These are phyloP conservation scores for Fusarium agapanthi DNA, from an alignment of 2,329 filamentous ascomycete species.

Conservation along the genomic window DNA sequence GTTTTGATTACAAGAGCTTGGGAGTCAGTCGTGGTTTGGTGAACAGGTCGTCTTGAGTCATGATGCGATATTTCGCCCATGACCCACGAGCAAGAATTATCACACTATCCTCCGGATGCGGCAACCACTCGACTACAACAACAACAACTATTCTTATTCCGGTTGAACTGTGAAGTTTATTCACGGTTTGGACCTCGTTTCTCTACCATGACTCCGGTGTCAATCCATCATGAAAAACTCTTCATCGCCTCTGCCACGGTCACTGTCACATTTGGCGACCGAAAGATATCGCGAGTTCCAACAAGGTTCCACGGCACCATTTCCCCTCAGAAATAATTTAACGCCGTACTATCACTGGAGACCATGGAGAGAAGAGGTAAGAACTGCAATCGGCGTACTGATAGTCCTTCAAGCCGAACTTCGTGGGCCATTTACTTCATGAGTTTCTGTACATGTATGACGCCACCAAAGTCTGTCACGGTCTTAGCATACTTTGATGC, in stretches of 20 bases:
- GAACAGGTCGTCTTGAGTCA: slow-evolving; percentile 1
- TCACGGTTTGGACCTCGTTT: background rate
- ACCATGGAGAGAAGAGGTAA: background rate
- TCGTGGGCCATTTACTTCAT: background rate
- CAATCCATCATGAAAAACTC: background rate
- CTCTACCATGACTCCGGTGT: background rate
- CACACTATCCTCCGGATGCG: background rate
- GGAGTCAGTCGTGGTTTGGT: background rate
- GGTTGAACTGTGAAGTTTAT: background rate
- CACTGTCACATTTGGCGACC: background rate
- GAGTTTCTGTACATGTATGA: background rate
- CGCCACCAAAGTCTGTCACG: background rate
- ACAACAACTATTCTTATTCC: background rate
- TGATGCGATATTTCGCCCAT: background rate
- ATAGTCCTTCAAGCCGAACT: background rate
- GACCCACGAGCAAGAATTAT: slow-evolving; percentile 21
- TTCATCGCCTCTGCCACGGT: background rate
- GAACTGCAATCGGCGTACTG: background rate
- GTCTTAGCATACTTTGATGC: background rate
- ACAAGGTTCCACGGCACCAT: background rate
- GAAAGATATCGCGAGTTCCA: background rate
- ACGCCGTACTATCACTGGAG: background rate
- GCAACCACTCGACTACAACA: background rate
- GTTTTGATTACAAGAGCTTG: slow-evolving; percentile 10
- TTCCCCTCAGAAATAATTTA: background rate